Base-by-base conservation (phyloP, 2,329 filamentous ascomycete species). In the Ophiostoma novo-ulmi region DNA sequence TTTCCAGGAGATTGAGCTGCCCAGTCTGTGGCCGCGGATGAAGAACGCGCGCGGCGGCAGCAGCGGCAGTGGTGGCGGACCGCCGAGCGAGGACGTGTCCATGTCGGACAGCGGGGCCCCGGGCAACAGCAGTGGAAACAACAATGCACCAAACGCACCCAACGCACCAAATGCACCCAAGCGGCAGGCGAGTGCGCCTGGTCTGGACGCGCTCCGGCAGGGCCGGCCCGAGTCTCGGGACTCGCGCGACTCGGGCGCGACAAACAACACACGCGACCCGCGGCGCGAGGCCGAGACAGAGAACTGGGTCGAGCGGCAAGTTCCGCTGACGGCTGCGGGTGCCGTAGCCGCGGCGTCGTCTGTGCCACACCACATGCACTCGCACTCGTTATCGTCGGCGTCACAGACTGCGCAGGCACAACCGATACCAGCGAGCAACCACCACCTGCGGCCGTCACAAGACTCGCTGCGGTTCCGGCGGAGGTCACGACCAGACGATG, bases 1-100 rank as follows among this genome's bases (percentile, higher is more conserved):
- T 36, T 95, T 95, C 79, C 92, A 95, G 78, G 91, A 95, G 77
- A 94, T 95, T 74, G 90, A 91, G 0, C 82, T 96, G 10, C 92
- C 92, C 0, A 93, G 88, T 75, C 78, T 95, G 72, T 96, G 92
- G 92, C 92, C 92, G 1, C 83, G 91, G 66, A 94, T 94, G 82
- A 90, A 88, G 81, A 96, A 93, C 75, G 93, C 92, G 0, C 82
- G 92, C 36, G 91, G 91, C 5, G 90, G 67, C 11, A 69, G 68
- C 41, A 31, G 58, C 2, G 91, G 91, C 5, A 90, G 89, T 0
- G 63, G 68, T 2, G 67, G 66, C 10, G 71, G 68, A 22, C 55
- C 72, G 26, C 69, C 70, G 22, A 71, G 71, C 55, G 71, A 71
- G 39, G 73, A 73, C 31, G 68, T 61, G 48, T 68, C 70, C 61